These are phyloP conservation scores for Saccharomyces hybrid DNA, from an alignment of 1,139 yeast genomes.

Conservation along the genomic window DNA sequence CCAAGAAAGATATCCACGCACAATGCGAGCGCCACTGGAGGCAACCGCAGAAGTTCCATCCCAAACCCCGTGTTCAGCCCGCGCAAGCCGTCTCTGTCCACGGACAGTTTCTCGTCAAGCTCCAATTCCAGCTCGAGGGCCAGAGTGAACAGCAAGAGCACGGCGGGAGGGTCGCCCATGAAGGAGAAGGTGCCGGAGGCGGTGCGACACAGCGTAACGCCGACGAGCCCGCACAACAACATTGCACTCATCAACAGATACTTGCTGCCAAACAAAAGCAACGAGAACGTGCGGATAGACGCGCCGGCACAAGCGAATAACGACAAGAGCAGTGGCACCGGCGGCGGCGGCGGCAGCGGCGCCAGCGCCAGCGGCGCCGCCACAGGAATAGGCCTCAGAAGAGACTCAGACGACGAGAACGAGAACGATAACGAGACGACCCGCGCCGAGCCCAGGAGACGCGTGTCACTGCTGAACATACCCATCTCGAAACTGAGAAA, in stretches of 20 bases:
- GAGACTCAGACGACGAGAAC: background rate
- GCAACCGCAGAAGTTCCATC: background rate
- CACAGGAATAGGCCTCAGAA: background rate
- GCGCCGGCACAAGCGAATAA: too few species aligned
- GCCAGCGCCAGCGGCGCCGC: background rate
- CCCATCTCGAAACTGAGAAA: slow-evolving; percentile 17
- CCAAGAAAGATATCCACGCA: slow-evolving; percentile 10
- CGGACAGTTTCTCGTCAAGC: background rate
- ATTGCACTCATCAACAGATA: slow-evolving; percentile 3
- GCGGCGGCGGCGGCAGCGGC: background rate
- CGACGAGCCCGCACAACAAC: slow-evolving; percentile 2
- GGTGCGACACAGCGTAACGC: background rate
- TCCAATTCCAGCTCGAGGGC: background rate
- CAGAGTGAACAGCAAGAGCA: background rate
- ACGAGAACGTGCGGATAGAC: background rate
- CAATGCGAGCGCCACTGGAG: background rate
- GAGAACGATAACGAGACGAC: background rate
- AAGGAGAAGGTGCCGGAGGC: background rate
- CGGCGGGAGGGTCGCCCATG: background rate
- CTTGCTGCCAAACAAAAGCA: background rate
- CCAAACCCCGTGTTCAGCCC: background rate
- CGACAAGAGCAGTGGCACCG: too few species aligned
- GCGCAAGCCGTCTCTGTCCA: background rate
- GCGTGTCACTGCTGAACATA: slow-evolving; percentile 16
- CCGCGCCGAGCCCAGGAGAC: slow-evolving; percentile 6